Conservation (phyloP, 2,329 filamentous ascomycete species). For the Hyphodiscus sp. region DNA sequence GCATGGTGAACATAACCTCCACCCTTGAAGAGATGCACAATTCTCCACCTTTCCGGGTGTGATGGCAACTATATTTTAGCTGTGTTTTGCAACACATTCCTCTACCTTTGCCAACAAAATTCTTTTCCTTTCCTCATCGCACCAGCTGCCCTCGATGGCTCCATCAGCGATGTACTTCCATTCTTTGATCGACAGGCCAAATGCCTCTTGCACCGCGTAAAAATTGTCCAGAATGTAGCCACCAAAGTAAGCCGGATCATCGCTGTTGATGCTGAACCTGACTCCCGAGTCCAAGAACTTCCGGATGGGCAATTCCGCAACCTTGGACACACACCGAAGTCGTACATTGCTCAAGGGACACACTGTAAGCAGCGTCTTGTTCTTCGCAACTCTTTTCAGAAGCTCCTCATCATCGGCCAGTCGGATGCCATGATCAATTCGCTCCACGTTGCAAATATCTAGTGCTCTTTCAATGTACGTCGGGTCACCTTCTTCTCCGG, state of each 20-base stretch:
- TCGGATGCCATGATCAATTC: conserved; percentile 71
- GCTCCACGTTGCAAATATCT: conserved; percentile 51
- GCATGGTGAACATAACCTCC: neutral
- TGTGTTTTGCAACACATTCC: conserved; percentile 28
- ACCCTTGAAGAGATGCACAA: neutral
- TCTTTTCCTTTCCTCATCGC: conserved; percentile 53
- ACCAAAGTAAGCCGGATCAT: conserved; percentile 55
- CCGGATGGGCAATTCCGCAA: conserved; percentile 39
- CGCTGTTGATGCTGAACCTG: conserved; percentile 41
- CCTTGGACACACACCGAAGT: conserved; percentile 38
- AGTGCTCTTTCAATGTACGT: conserved; percentile 59
- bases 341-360: conserved; percentile 70
- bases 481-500: conserved; percentile 67
- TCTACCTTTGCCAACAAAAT: conserved; percentile 46
- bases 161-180: conserved; percentile 59
- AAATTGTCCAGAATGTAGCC: conserved; percentile 72
- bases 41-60: neutral
- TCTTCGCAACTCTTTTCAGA: conserved; percentile 48
- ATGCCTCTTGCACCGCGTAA: conserved; percentile 67
- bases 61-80: neutral
- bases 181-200: conserved; percentile 54
- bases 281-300: conserved; percentile 38
- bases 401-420: conserved; percentile 54
- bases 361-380: conserved; percentile 58
- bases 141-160: conserved; percentile 65